phyloP scores from a whole-genome alignment of 108 stramenopile genomes.

The Aurantiochytrium sp. region DNA sequence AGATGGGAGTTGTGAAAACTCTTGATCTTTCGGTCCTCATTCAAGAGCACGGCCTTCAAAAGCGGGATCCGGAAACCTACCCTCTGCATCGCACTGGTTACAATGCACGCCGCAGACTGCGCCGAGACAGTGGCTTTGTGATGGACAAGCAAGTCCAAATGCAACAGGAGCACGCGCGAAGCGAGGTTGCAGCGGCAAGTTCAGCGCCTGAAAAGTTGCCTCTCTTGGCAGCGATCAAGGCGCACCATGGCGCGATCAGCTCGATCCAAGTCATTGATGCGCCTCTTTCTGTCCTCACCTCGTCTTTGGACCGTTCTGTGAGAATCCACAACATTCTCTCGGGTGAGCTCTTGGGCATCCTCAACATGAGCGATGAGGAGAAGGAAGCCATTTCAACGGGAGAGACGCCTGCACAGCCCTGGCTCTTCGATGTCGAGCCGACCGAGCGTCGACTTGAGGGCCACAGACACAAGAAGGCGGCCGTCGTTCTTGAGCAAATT shows the following conservation, averaged over 20 bases:
- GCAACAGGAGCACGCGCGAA: neutral
- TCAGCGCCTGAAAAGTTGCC: neutral
- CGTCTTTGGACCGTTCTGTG: neutral
- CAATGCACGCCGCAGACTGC: neutral
- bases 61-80: neutral
- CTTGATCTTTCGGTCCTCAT: neutral
- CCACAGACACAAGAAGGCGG: neutral
- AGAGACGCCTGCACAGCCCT: neutral
- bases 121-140: neutral
- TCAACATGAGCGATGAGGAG: constrained; percentile 7
- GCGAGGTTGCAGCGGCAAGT: neutral
- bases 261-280: neutral
- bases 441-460: neutral
- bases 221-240: neutral
- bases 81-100: neutral
- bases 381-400: neutral
- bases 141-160: neutral
- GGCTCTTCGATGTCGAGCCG: neutral
- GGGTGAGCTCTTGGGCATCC: neutral
- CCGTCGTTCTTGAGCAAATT: neutral
- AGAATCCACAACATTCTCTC: neutral
- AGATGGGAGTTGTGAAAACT: neutral
- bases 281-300: neutral
- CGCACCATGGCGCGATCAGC: neutral
- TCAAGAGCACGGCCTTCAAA: neutral